phyloP scores from a whole-genome alignment of 106 monocot genomes.

The Alisma plantagoaquatica region DNA sequence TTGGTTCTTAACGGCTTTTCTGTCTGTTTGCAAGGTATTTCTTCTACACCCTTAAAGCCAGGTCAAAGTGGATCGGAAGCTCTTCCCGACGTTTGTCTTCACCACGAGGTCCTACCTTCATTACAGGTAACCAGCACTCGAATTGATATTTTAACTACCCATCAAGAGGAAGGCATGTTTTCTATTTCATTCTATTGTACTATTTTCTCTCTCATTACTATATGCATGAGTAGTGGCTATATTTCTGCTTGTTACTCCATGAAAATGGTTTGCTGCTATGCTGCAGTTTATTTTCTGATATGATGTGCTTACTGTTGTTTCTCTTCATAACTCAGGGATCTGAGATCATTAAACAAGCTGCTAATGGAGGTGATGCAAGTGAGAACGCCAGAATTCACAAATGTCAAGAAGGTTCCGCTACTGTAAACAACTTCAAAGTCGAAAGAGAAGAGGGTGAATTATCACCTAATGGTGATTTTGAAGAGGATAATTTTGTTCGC shows the following conservation, averaged over 20 bases:
- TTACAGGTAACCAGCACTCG: constrained; percentile 66
- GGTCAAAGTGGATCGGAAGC: constrained; percentile 25
- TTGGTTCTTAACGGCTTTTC: too few species aligned
- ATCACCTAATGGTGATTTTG: constrained; percentile 90
- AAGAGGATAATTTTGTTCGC: constrained; percentile 81
- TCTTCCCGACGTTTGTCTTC: constrained; percentile 14
- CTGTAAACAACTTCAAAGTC: constrained; percentile 32
- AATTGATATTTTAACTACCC: too few species aligned
- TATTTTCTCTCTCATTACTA: too few species aligned
- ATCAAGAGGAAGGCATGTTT: too few species aligned
- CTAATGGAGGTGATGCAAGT: constrained; percentile 29
- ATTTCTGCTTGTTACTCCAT: too few species aligned
- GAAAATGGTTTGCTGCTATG: too few species aligned
- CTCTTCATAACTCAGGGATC: constrained; percentile 23
- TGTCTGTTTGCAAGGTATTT: constrained; percentile 15
- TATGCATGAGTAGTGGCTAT: too few species aligned
- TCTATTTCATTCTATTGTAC: too few species aligned
- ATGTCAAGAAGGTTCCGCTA: constrained; percentile 18
- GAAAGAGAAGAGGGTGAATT: constrained; percentile 97
- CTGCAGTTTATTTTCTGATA: too few species aligned
- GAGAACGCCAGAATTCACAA: constrained; percentile 32
- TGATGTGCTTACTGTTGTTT: constrained; percentile 1
- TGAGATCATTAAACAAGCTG: constrained; percentile 19
- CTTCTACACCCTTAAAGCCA: constrained; percentile 21
- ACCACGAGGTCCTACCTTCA: constrained; percentile 29